Conservation (phyloP, 2,329 filamentous ascomycete species). For the Emydomyces testavorans region DNA sequence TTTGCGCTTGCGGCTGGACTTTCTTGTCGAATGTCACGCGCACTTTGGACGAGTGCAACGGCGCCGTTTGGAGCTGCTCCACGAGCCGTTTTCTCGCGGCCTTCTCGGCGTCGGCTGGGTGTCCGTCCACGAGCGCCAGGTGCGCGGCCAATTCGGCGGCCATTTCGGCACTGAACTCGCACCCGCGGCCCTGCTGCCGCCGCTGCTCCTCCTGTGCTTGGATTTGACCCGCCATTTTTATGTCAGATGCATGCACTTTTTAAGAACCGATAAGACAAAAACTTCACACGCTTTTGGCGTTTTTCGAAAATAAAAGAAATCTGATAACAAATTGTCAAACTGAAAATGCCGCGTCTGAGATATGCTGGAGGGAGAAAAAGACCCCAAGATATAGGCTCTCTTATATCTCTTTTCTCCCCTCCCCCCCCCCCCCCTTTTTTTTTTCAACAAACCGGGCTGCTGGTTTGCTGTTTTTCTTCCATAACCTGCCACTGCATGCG, state of each 20-base stretch:
- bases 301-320: too few species aligned
- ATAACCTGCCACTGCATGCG: neutral
- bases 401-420: neutral
- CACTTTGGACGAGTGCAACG: conserved; percentile 15
- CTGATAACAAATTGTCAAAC: too few species aligned
- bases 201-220: neutral
- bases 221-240: neutral
- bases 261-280: too few species aligned
- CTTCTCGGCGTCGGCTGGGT: neutral
- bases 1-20: neutral
- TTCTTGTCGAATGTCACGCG: neutral
- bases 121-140: conserved; percentile 12
- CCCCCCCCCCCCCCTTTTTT: too few species aligned
- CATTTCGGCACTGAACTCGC: neutral
- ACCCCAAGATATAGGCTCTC: too few species aligned
- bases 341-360: neutral
- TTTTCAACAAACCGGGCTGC: too few species aligned
- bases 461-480: too few species aligned
- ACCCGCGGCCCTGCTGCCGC: too few species aligned
- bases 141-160: conserved; percentile 1
- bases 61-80: conserved; percentile 16
- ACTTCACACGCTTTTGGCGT: too few species aligned
- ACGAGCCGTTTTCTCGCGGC: conserved; percentile 4
- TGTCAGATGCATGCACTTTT: too few species aligned
- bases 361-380: too few species aligned